Evolutionary conservation across 495 filamentous ascomycete species (phyloP).

Genomic region (Talaromyces borbonicus): DNA sequence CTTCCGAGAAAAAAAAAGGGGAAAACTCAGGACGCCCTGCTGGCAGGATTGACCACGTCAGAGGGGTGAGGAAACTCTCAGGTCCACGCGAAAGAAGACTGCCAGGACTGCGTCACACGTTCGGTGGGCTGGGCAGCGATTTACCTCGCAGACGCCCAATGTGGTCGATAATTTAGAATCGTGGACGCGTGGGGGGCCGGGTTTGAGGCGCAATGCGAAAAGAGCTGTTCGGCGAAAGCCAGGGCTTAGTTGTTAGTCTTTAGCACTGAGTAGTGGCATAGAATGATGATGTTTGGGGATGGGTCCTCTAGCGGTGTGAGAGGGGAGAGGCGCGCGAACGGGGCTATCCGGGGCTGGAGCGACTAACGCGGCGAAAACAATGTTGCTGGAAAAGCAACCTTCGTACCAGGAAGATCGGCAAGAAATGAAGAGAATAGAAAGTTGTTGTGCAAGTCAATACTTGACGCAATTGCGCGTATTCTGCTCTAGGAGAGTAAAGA

Average conservation of each 20-base stretch:
- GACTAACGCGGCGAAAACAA: slow-evolving; percentile 6
- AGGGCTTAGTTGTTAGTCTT: too few relatives aligned
- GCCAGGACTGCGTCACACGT: slow-evolving; percentile 21
- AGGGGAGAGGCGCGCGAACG: slow-evolving; percentile 12
- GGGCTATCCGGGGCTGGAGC: too few relatives aligned
- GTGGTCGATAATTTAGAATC: slow-evolving; percentile 12
- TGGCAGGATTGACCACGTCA: slow-evolving; percentile 42
- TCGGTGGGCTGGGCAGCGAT: slow-evolving; percentile 34
- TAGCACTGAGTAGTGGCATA: slow-evolving; percentile 25
- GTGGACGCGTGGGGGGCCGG: slow-evolving; percentile 16
- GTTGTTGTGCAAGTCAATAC: background rate
- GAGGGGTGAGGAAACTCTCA: slow-evolving; percentile 19
- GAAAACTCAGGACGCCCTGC: slow-evolving; percentile 27
- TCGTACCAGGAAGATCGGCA: background rate
- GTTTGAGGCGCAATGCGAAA: slow-evolving; percentile 1
- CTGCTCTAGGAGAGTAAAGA: background rate
- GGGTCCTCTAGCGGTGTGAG: slow-evolving; percentile 27
- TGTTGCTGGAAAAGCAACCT: slow-evolving; percentile 8
- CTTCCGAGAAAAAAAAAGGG: slow-evolving; percentile 17
- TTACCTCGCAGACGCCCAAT: slow-evolving; percentile 35
- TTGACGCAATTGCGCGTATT: background rate
- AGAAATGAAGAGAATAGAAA: background rate
- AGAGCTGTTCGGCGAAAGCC: too few relatives aligned
- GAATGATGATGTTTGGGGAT: slow-evolving; percentile 5
- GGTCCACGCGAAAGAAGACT: slow-evolving; percentile 16